phyloP scores from a whole-genome alignment of 148 eudicot genomes.

The Rhododendron ferrugineum region DNA sequence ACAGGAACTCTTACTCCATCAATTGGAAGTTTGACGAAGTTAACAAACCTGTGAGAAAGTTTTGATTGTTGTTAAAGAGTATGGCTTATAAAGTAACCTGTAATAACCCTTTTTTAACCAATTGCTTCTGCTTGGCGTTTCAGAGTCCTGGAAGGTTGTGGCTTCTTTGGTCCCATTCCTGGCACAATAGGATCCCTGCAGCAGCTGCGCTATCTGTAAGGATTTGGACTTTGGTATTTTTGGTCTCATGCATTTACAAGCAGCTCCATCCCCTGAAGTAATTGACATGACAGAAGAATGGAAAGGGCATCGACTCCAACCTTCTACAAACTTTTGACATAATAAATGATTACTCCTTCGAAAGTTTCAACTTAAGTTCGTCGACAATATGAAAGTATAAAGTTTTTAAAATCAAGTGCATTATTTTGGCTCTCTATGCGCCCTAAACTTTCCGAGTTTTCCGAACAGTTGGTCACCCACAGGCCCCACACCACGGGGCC shows the following conservation, averaged over 20 bases:
- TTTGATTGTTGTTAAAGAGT: not conserved
- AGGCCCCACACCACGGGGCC: not conserved
- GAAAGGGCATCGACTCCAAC: not conserved
- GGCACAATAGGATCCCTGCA: constrained; percentile 54
- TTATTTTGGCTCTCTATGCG: not conserved
- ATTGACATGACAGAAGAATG: not conserved
- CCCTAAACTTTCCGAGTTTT: not conserved
- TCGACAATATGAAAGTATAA: not conserved
- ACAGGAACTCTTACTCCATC: constrained; percentile 56
- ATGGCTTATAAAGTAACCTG: not conserved
- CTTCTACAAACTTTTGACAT: not conserved
- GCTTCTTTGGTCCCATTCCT: constrained; percentile 67
- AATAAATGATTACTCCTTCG: not conserved
- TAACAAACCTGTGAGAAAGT: constrained; percentile 55
- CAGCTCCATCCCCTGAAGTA: not conserved
- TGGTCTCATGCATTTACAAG: not conserved
- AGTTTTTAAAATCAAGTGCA: not conserved
- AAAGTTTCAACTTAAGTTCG: not conserved
- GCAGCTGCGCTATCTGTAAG: constrained; percentile 60
- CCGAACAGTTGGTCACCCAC: not conserved
- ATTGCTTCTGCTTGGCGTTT: constrained; percentile 8
- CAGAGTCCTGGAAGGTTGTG: constrained; percentile 71
- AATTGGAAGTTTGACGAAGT: constrained; percentile 49
- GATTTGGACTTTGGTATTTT: constrained; percentile 7
- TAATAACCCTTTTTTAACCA: not conserved